Conservation (phyloP, 2,329 filamentous ascomycete genomes). For the Dactylellina parvicollis region DNA sequence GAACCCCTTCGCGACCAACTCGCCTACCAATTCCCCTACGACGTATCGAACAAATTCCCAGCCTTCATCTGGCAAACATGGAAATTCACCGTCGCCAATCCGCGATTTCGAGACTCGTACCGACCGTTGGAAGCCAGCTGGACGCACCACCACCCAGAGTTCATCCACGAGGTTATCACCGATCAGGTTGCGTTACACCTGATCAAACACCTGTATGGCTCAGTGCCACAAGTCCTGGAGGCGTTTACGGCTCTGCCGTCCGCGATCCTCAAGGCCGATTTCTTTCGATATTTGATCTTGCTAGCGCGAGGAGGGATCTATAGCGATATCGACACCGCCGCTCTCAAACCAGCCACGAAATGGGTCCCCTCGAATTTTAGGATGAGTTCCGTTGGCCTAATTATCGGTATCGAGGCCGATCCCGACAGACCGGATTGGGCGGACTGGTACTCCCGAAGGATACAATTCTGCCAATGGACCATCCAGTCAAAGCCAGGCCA, state of each 20-base stretch:
- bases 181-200: slow-evolving; percentile 84
- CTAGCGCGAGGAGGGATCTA: slow-evolving; percentile 84
- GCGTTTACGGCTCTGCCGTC: slow-evolving; percentile 78
- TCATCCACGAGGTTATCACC: slow-evolving; percentile 91
- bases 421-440: slow-evolving; percentile 92
- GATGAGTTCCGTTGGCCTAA: slow-evolving; percentile 79
- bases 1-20: slow-evolving; percentile 76
- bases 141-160: slow-evolving; percentile 85
- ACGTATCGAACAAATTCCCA: slow-evolving; percentile 86
- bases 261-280: slow-evolving; percentile 72
- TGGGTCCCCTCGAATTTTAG: slow-evolving; percentile 87
- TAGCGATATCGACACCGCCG: slow-evolving; percentile 89
- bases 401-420: slow-evolving; percentile 96
- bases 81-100: slow-evolving; percentile 83
- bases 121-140: slow-evolving; percentile 87
- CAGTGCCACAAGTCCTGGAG: slow-evolving; percentile 79
- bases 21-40: slow-evolving; percentile 92
- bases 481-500: slow-evolving; percentile 96
- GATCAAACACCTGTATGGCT: slow-evolving; percentile 84
- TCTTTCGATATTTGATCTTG: slow-evolving; percentile 76
- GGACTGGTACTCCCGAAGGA: slow-evolving; percentile 93
- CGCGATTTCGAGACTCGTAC: slow-evolving; percentile 77
- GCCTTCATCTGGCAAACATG: slow-evolving; percentile 99
- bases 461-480: slow-evolving; percentile 99
- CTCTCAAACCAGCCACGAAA: slow-evolving; percentile 81